Base-by-base conservation (phyloP, 2,329 filamentous ascomycete genomes). In the Colletotrichum sp. region DNA sequence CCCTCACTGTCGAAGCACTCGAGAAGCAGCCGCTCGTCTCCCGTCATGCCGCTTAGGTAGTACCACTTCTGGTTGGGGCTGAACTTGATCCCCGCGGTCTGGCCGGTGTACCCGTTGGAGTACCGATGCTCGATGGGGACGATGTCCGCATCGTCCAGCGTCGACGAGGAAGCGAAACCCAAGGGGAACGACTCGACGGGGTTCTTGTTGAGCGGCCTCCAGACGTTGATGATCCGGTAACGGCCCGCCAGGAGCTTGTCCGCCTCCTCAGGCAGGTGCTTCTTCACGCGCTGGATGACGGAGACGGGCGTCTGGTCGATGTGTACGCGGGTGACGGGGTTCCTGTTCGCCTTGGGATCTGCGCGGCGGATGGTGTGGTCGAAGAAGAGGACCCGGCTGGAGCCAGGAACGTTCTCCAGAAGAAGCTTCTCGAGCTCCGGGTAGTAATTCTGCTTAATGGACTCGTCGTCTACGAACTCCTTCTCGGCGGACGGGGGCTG, bases 171-270 rank as follows among this genome's bases (percentile, higher is more conserved):
- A 1, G 94, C 91, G 39, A 95, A 92, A 0, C 92, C 93, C 2
- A 96, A 87, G 2, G 94, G 94, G 79, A 89, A 91, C 60, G 94
- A 90, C 73, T 92, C 91, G 8, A 94, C 89, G 4, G 93, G 91
- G 43, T 87, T 86, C 79, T 84, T 83, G 83, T 89, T 91, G 10
- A 92, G 85, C 18, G 93, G 92, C 0, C 94, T 90, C 96, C 96
- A 98, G 64, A 98, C 93, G 79, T 98, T 98, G 83, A 98, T 91
- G 81, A 98, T 95, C 76, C 95, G 91, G 84, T 95, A 96, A 3
- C 95, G 92, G 4, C 90, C 91, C 74, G 88, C 82, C 2, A 96
- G 89, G 0, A 96, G 86, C 71, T 84, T 81, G 6, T 93, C 92
- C 0, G 94, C 94, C 12, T 90, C 89, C 1, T 83, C 85, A 2